Base-by-base conservation (phyloP, 495 filamentous ascomycete genomes). In the Penicillium daleae region DNA sequence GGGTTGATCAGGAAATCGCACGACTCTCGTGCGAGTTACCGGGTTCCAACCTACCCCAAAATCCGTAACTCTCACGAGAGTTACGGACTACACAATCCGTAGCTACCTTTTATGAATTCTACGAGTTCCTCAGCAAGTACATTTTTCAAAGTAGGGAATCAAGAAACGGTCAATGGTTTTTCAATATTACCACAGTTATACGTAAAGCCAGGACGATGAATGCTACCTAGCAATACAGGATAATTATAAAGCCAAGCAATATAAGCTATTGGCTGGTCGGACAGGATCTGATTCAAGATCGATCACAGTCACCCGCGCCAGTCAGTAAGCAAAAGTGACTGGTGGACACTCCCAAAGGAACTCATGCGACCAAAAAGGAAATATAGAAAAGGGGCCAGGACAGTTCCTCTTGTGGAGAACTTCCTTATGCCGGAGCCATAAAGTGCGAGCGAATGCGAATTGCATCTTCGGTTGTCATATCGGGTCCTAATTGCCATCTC, bases 1-100 rank as follows among this genome's bases (percentile, higher is more conserved):
- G 8, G 44, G 44, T 48, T 48, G 44, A 48, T 8, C n/a, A 48
- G 44, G 44, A 48, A 48, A 48, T 48, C 44, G 44, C 44, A 13
- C 44, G 17, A 48, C 44, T 48, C 44, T 22, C n/a, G 29, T 3
- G 29, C 29, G 29, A 31, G 29, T 31, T 7, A 31, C 33, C 4
- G 12, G 33, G 9, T 37, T 37, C 9, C 33, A 37, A 4, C 33
- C 33, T 37, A 12, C 33, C 33, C 12, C 33, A 37, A 37, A 37
- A 12, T 12, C 12, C 33, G 12, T 37, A 15, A 37, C 33, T 37
- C 33, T 10, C 33, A 37, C 4, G 12, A 10, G 33, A 37, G 33
- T 37, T 15, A 37, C 15, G 33, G 12, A 12, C 33, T 37, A 1
- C 33, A 12, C 33, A 13, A 44, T 44, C 40, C 1, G 40, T 44